Conservation (phyloP, 768 basidiomycete genomes). For the Lactarius vividus region DNA sequence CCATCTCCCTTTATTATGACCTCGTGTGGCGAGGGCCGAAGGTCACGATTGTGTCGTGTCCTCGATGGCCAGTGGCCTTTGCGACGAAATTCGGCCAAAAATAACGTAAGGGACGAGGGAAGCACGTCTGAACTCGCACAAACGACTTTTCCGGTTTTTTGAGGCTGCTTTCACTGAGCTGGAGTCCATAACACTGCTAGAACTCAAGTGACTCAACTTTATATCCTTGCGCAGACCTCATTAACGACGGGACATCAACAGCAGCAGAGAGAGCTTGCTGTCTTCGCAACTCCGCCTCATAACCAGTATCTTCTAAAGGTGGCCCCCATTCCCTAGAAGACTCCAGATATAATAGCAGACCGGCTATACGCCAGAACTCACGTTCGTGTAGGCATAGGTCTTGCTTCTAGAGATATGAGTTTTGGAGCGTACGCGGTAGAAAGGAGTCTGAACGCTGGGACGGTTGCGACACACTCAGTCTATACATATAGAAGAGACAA, state of each 20-base stretch:
- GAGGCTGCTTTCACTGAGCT: conserved; percentile 10
- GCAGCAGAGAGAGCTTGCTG: conserved; percentile 32
- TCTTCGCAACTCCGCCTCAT: conserved; percentile 31
- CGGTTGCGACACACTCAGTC: neutral
- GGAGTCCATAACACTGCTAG: neutral
- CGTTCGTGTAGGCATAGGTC: conserved; percentile 17
- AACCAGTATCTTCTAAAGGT: conserved; percentile 33
- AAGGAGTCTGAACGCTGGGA: conserved; percentile 25
- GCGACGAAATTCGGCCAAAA: conserved; percentile 16
- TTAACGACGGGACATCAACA: conserved; percentile 33
- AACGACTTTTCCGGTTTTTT: conserved; percentile 12
- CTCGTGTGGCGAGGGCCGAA: conserved; percentile 21
- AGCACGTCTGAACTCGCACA: conserved; percentile 1
- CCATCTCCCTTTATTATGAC: conserved; percentile 6
- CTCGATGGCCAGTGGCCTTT: neutral
- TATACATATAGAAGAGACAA: neutral
- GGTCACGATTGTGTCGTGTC: neutral
- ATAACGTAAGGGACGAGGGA: conserved; percentile 2
- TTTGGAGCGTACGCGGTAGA: conserved; percentile 13
- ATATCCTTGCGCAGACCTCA: conserved; percentile 28
- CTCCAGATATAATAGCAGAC: neutral
- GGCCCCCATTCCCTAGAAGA: conserved; percentile 31
- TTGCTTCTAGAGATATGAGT: conserved; percentile 20
- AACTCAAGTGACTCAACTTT: conserved; percentile 28
- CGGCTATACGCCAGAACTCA: neutral